Evolutionary conservation across 2,329 filamentous ascomycete species (phyloP), one percentile per base, ranked within the genome.

Genomic region (Aspergillus vadensis): DNA sequence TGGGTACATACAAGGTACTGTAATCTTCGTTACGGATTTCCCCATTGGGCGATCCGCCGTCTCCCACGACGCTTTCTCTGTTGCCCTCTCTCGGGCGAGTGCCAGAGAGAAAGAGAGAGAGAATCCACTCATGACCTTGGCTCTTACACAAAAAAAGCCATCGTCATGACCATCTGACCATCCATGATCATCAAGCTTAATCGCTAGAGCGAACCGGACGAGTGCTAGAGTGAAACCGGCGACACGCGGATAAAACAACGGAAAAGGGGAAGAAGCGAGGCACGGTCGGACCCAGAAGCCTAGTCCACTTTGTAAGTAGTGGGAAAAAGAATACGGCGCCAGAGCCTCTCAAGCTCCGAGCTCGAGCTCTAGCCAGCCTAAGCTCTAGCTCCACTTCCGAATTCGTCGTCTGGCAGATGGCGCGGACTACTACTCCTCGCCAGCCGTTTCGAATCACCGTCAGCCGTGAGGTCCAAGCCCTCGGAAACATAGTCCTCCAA

Each of bases 391-490:
- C 48, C 58, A 52, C 36, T 60, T 57, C 58, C 58, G 5, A 51
- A 41, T 60, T 57, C 19, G 58, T 57, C 58, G 52, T 15, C 58
- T 27, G 41, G 56, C 55, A 58, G 62, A 41, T 47, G 19, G 21
- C 44, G 44, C 57, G 58, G 58, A 51, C 39, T 56, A 32, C 30
- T 49, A 63, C 56, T 41, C 55, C 6, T 36, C 32, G 10, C 61
- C 55, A 56, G 58, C 52, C 23, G 58, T 61, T 60, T 60, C 49
- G 48, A 58, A 38, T 36, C 54, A 39, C 38, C 36, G 43, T 50
- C 30, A 30, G 23, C 23, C 27, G 36, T 21, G 64, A 63, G 65
- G 64, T 54, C 64, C 63, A 65, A 66, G 65, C 65, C 66, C 65
- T 63, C 64, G 64, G 65, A 58, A 59, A 56, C 52, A 60, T 51